Conservation (phyloP, 2,329 filamentous ascomycete genomes). For the Fulvia fulva region DNA sequence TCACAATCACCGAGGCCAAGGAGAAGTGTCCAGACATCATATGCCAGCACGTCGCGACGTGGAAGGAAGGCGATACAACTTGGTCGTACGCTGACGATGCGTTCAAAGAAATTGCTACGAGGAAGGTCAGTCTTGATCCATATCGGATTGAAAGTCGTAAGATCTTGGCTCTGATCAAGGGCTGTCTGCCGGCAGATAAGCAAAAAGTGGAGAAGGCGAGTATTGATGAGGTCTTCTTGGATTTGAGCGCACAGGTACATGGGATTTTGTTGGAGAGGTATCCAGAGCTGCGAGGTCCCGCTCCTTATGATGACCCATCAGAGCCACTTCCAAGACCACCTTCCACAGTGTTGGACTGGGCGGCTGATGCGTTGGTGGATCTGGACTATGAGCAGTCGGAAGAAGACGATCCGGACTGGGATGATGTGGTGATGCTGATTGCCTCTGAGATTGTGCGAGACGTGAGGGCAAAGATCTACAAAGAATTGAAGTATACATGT, state of each 20-base stretch:
- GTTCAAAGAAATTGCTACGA: constrained; percentile 70
- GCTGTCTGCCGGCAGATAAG: constrained; percentile 58
- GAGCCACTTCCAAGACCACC: constrained; percentile 70
- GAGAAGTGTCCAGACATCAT: constrained; percentile 82
- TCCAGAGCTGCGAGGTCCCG: constrained; percentile 63
- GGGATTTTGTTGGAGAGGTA: constrained; percentile 70
- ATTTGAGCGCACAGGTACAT: constrained; percentile 82
- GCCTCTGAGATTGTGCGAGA: constrained; percentile 83
- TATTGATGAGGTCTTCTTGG: constrained; percentile 93
- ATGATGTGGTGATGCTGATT: constrained; percentile 82
- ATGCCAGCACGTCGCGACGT: constrained; percentile 89
- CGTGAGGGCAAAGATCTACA: constrained; percentile 65
- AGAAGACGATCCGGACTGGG: constrained; percentile 86
- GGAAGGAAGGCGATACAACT: constrained; percentile 82
- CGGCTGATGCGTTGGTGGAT: constrained; percentile 54
- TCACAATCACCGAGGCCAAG: constrained; percentile 74
- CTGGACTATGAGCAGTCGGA: constrained; percentile 65
- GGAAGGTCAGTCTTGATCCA: constrained; percentile 92
- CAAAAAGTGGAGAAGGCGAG: constrained; percentile 88
- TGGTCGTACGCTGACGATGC: constrained; percentile 90
- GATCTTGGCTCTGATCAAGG: constrained; percentile 76
- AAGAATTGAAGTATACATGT: constrained; percentile 79
- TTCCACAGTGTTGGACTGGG: constrained; percentile 74
- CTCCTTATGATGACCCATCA: constrained; percentile 67
- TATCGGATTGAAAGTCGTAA: constrained; percentile 80